Base-by-base conservation (phyloP, 345 rosid species). In the Garcia nutans region DNA sequence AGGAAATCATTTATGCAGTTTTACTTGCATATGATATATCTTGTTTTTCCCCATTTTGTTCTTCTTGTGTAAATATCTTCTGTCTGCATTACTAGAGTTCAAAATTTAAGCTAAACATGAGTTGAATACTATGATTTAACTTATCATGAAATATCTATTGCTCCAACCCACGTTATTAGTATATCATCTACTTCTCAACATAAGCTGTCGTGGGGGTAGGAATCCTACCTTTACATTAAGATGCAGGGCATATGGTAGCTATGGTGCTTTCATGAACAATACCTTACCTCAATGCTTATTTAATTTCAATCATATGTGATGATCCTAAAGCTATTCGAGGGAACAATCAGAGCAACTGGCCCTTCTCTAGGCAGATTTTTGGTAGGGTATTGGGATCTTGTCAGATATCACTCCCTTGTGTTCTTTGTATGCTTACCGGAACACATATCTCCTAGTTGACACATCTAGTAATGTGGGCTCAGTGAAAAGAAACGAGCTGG, bases 21-120 rank as follows among this genome's bases (percentile, higher is more conserved):
- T 63, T 7, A 13, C 47, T 45, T 44, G 56, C 31, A 6, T 31
- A 20, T 8, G 6, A 31, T 6, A 8, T 24, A 37, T 28, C 67
- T 60, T 44, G 42, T 63, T 72, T 63, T 70, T 66, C 31, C 55
- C 71, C 56, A 16, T 28, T 28, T 58, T 70, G 61, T 45, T 64
- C 57, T 47, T n/a, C 0, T 58, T 60, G 2, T 15, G n/a, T 66
- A 24, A 12, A 31, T 22, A 42, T 55, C 11, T 57, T 62, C 31
- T 33, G 50, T 47, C 3, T 50, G 68, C 31, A n/a, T 4, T 49
- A 47, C 58, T 3, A 42, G 61, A 52, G 59, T 47, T 67, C 22
- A 44, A 44, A 16, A 56, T 61, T 11, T 74, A n/a, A 45, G 24
- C 31, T 44, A 22, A 67, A n/a, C 42, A 3, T 66, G 28, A 66